phyloP scores from a whole-genome alignment of 352 stramenopile species.

The Globisporangium lucens region DNA sequence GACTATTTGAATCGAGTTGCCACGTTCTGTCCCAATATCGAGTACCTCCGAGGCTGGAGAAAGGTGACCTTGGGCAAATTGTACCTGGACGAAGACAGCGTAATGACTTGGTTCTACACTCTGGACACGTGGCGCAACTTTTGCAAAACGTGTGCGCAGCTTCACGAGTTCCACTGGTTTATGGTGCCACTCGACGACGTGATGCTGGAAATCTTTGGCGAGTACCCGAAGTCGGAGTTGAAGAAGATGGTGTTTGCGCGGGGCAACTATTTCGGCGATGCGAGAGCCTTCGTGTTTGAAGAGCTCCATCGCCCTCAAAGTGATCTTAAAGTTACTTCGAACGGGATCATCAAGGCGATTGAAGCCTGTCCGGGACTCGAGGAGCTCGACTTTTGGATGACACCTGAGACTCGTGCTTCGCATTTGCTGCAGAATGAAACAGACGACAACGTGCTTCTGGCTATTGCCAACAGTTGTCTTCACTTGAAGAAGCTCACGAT shows the following conservation, averaged over 20 bases:
- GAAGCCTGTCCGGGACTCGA: neutral
- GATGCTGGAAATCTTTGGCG: no score
- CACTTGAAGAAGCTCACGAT: neutral
- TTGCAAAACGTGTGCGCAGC: neutral
- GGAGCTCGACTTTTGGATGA: conserved; percentile 2
- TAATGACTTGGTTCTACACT: no score
- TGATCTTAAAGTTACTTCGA: neutral
- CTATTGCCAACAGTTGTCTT: neutral
- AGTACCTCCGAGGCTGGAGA: no score
- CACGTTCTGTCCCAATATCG: no score
- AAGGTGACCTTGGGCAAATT: no score
- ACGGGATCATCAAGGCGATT: neutral
- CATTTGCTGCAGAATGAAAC: neutral
- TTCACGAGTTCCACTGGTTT: conserved; percentile 1
- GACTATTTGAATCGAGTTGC: no score
- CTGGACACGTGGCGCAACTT: neutral
- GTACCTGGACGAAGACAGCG: no score
- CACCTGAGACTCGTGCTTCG: no score
- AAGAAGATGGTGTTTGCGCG: no score
- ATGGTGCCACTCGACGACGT: neutral
- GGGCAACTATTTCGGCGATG: no score
- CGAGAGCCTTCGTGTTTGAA: no score
- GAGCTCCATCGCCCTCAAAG: neutral
- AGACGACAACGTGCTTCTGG: neutral
- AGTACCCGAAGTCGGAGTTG: no score